Base-by-base conservation (phyloP, 31 red algal species). In the Porphyra umbilicalis region DNA sequence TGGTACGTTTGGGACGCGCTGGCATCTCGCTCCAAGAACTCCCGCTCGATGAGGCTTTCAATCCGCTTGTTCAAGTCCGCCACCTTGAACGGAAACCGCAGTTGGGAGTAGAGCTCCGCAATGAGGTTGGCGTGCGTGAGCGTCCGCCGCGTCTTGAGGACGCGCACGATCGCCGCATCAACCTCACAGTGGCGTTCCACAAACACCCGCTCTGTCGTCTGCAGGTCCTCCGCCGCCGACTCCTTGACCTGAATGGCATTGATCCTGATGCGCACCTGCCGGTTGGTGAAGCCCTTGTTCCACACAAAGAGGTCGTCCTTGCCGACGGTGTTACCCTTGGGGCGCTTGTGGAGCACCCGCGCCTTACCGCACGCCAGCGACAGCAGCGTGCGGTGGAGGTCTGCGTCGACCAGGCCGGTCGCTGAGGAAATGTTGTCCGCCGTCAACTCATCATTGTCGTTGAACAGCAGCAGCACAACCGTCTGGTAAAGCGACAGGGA, bases 21-120 rank as follows among this genome's bases (percentile, higher is more conserved):
- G 36, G 91, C 86, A 86, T 97, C 94, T 16, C 98, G 87, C 84
- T 95, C 94, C 78, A 99, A 42, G 84, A 97, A 99, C 79, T 97
- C 94, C 32, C 95, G 89, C 79, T 99, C 94, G 79, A 99, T 92
- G 2, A 99, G 89, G 39, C 87, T 91, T 42, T 99, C 98, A 78
- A 99, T 95, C 75, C 98, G 94, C 88, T 97, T 96, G 85, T 99
- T 99, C 39, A 99, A 82, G 82, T 97, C 94, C 30, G 74, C 87
- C 36, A 89, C 79, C 71, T 92, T 89, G 83, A 89, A 88, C 3
- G 92, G 92, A 80, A 99, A 97, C 33, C 85, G 84, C 31, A 99
- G 85, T 46, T 97, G 91, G 38, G 80, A 85, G 46, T 84, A 93
- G 7, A 99, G 85, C 86, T 99, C 92, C 8, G 85, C 39, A 81